These are phyloP conservation scores for Leptodontidium sp. DNA, from an alignment of 2,329 filamentous ascomycete species.

Conservation along the genomic window DNA sequence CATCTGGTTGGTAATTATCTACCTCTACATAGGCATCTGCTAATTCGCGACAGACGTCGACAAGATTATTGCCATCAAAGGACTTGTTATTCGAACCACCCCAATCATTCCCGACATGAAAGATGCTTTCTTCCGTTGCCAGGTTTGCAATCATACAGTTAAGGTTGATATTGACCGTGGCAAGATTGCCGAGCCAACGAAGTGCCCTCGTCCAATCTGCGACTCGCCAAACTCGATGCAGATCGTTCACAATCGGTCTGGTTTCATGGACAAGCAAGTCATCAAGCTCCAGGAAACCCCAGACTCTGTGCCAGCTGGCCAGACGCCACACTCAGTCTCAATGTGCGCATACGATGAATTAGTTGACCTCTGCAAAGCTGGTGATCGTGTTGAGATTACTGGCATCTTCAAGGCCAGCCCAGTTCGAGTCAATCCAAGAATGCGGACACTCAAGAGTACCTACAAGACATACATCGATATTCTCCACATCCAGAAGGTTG, in stretches of 20 bases:
- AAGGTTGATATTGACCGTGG: constrained; percentile 93
- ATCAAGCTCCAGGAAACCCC: constrained; percentile 99
- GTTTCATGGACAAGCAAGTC: constrained; percentile 96
- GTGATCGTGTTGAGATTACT: constrained; percentile 94
- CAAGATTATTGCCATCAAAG: constrained; percentile 93
- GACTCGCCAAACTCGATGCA: constrained; percentile 94
- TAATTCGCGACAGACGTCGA: constrained; percentile 77
- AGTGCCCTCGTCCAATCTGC: constrained; percentile 85
- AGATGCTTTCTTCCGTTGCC: constrained; percentile 96
- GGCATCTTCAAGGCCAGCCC: constrained; percentile 96
- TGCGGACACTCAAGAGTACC: constrained; percentile 90
- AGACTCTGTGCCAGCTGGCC: constrained; percentile 91
- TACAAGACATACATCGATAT: constrained; percentile 99
- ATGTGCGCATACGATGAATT: constrained; percentile 96
- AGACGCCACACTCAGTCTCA: constrained; percentile 96
- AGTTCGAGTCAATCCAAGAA: constrained; percentile 91
- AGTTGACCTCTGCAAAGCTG: constrained; percentile 97
- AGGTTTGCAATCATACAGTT: constrained; percentile 89
- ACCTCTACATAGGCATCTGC: constrained; percentile 13
- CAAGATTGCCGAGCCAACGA: constrained; percentile 93
- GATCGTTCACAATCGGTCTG: constrained; percentile 94
- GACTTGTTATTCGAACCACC: constrained; percentile 92
- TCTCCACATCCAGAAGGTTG: constrained; percentile 93
- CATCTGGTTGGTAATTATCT: constrained; percentile 64
- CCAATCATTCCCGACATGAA: constrained; percentile 99